phyloP scores from a whole-genome alignment of 208 protist genomes.

The Leishmania turanica region DNA sequence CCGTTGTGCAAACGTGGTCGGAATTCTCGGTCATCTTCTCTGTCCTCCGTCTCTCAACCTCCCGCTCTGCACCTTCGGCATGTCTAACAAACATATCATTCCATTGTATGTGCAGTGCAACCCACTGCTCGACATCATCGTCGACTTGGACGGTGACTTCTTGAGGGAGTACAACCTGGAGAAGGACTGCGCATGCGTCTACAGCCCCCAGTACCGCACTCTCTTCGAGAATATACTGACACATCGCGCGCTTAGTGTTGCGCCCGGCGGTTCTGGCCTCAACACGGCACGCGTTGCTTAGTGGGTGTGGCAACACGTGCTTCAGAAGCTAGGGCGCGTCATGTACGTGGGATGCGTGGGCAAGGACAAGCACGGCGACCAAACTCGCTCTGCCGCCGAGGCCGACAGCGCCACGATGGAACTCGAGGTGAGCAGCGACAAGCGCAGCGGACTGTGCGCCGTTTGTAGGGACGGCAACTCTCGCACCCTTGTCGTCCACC shows the following conservation, averaged over 20 bases:
- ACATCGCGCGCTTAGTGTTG: conserved; percentile 91
- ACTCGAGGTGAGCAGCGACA: conserved; percentile 79
- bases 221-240: conserved; percentile 95
- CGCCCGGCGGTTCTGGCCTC: conserved; percentile 97
- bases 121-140: conserved; percentile 98
- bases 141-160: conserved; percentile 89
- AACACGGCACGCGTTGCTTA: conserved; percentile 97
- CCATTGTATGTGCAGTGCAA: conserved; percentile 94
- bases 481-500: conserved; percentile 95
- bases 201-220: conserved; percentile 84
- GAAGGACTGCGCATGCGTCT: conserved; percentile 90
- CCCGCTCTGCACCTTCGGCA: conserved; percentile 34
- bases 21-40: not conserved
- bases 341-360: conserved; percentile 96
- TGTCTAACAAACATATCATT: conserved; percentile 2
- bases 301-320: conserved; percentile 69
- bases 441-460: conserved; percentile 96
- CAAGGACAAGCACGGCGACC: conserved; percentile 94
- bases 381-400: conserved; percentile 74
- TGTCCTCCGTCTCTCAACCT: not conserved
- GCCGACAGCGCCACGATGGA: conserved; percentile 89
- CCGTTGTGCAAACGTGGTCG: not conserved
- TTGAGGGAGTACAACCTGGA: conserved; percentile 91
- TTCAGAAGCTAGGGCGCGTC: conserved; percentile 89
- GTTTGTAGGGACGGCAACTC: conserved; percentile 95